These are phyloP conservation scores for Aspergillus unguis DNA, from an alignment of 2,329 filamentous ascomycete genomes.

Conservation along the genomic window DNA sequence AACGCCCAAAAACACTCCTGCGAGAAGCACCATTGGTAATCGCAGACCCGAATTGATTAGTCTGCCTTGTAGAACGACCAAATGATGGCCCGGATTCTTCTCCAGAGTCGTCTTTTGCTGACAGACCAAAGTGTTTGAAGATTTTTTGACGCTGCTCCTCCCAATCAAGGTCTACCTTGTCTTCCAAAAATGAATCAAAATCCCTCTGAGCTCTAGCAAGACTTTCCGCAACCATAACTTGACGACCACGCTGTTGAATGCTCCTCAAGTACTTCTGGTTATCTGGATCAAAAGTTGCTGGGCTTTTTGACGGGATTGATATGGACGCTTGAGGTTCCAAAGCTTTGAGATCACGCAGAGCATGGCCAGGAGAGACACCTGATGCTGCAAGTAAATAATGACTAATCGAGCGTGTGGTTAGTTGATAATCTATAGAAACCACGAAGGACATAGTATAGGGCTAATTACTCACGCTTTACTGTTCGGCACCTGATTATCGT, in stretches of 20 bases:
- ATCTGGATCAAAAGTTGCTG: conserved; percentile 51
- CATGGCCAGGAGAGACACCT: conserved; percentile 81
- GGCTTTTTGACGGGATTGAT: conserved; percentile 29
- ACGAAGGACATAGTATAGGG: neutral
- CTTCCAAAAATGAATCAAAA: conserved; percentile 90
- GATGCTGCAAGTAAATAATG: conserved; percentile 93
- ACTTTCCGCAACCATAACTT: conserved; percentile 89
- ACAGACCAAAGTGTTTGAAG: conserved; percentile 92
- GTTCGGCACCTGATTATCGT: conserved; percentile 41
- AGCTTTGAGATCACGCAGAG: conserved; percentile 79
- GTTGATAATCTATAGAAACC: neutral
- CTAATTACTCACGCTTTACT: conserved; percentile 51
- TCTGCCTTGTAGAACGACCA: conserved; percentile 44
- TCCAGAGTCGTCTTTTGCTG: conserved; percentile 45
- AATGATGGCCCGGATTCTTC: conserved; percentile 49
- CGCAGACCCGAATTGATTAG: conserved; percentile 36
- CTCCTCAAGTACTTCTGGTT: conserved; percentile 74
- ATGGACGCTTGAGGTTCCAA: conserved; percentile 67
- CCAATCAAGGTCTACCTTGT: conserved; percentile 94
- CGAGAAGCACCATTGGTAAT: conserved; percentile 46
- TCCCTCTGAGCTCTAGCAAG: conserved; percentile 83
- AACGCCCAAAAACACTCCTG: conserved; percentile 64
- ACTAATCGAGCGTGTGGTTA: conserved; percentile 42
- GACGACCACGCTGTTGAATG: conserved; percentile 82
- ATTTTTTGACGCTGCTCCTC: conserved; percentile 88